A percentile compares a stretch with the other conserved stretches of the same genome.
These are phyloP conservation scores for Lactifluus pinguis DNA, from an alignment of 768 basidiomycete species.

Conservation along the genomic window DNA sequence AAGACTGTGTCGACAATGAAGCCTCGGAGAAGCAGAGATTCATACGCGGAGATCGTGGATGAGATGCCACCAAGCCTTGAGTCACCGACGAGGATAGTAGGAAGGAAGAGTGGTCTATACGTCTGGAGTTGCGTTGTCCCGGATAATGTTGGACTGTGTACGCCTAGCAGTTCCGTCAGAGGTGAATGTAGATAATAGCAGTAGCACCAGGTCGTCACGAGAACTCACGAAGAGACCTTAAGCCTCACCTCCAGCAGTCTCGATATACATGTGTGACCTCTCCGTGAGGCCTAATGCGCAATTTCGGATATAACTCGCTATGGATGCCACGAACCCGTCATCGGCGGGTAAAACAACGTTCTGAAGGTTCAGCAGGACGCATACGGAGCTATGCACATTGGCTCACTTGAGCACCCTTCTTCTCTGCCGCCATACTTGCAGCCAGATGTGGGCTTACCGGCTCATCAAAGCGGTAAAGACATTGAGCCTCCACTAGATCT, in stretches of 20 bases:
- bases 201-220: conserved; percentile 1
- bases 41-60: conserved; percentile 85
- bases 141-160: conserved; percentile 82
- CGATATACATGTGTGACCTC: conserved; percentile 65
- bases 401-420: conserved; percentile 27
- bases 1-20: conserved; percentile 81
- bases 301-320: conserved; percentile 51
- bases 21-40: conserved; percentile 83
- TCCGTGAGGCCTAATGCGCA: conserved; percentile 33
- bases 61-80: conserved; percentile 91
- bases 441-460: conserved; percentile 95
- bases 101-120: conserved; percentile 81
- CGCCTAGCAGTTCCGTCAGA: conserved; percentile 41
- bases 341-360: conserved; percentile 44
- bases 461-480: conserved; percentile 76
- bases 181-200: conserved; percentile 1
- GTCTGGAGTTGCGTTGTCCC: conserved; percentile 78
- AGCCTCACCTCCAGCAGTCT: conserved; percentile 88
- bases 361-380: not conserved
- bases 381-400: not conserved
- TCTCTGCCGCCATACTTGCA: conserved; percentile 39
- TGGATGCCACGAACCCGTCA: conserved; percentile 50
- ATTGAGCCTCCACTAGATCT: conserved; percentile 46
- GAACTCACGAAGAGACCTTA: conserved; percentile 6
- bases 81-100: conserved; percentile 81